Base-by-base conservation (phyloP, 805 yeast species). In the Cyberlindnera suaveolens region DNA sequence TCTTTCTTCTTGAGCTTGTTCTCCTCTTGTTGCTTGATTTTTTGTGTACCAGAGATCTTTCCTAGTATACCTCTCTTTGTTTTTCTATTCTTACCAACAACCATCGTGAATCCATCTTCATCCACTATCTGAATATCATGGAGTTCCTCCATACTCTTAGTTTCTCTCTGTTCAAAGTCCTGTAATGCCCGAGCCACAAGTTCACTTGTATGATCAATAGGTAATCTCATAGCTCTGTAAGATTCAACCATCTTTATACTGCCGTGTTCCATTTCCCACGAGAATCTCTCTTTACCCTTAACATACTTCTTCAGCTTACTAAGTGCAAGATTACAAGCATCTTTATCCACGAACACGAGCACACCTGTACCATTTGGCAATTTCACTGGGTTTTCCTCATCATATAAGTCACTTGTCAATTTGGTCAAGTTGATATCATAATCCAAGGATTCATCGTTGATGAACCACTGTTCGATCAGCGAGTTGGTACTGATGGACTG, bases 101-200 rank as follows among this genome's bases (percentile, higher is more conserved):
- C 98, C 57, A 85, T 67, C 1, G 96, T 88, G 66, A 90, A 90
- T 3, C 97, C 98, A 61, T 90, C 97, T 50, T 85, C 96, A 61
- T 90, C 98, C 3, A 89, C 55, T 36, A 76, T 72, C 23, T 75
- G 72, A 67, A 78, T 78, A 10, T 69, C 69, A 43, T 72, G 71
- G 39, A 82, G 62, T 38, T 73, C 75, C 31, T 78, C 80, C 26
- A 69, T 68, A 2, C 80, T 77, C 46, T 74, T 77, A 47, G 72
- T 72, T 60, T 91, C 98, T 23, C 80, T 76, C 43, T 71, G 65
- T 53, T 83, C 85, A 63, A 89, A 91, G 10, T 77, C 76, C 26
- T 64, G 65, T 71, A 91, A 72, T 32, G 70, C 68, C 34, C 85
- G 71, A 2, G 88, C 86, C 32, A 73, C 67, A 7, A 63, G 61